Evolutionary conservation across 805 yeast species (phyloP), one percentile per base, ranked within the genome.

Genomic region (Saccharomycopsis microspora): DNA sequence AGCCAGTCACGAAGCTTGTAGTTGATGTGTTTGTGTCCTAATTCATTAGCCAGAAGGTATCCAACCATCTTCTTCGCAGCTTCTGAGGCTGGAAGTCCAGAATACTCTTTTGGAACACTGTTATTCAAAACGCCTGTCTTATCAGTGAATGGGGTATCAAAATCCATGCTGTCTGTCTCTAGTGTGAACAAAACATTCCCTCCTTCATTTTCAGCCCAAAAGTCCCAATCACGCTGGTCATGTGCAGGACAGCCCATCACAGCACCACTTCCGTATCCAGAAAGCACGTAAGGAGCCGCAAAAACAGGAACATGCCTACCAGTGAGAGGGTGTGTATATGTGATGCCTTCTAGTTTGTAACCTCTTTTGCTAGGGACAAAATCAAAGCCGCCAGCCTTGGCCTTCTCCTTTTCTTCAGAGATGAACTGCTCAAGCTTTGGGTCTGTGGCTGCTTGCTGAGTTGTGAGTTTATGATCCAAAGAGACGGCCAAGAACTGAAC

Each of bases 241-340:
- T 89, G 97, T 0, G 84, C 96, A 2, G 98, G 98, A 57, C 94
- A 86, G 1, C 98, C 98, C 97, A 93, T 90, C 0, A 90, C 97
- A 0, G 96, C 95, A 38, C 96, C 96, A 48, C 78, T 78, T 0
- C 97, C 97, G 59, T 90, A 90, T 3, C 74, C 66, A 3, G 84
- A 79, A 35, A 90, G 60, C 0, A 90, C 97, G 62, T 89, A 93
- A 0, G 96, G 95, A 0, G 97, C 96, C 2, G 74, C 89, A 66
- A 75, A 93, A 0, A 90, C 78, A 0, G 97, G 97, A 32, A 64
- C 55, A 8, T 9, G n/a, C 10, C 3, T 62, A 64, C 4, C 56
- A 10, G 57, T 60, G 1, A 89, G 63, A 1, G 98, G 98, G 51
- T 85, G 71, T 0, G 66, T 55, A 0, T 75, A 80, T 32, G 58